Evolutionary conservation across 371 early-diverging fungal species (phyloP).

Genomic region (Quaeritorhiza haematococci): DNA sequence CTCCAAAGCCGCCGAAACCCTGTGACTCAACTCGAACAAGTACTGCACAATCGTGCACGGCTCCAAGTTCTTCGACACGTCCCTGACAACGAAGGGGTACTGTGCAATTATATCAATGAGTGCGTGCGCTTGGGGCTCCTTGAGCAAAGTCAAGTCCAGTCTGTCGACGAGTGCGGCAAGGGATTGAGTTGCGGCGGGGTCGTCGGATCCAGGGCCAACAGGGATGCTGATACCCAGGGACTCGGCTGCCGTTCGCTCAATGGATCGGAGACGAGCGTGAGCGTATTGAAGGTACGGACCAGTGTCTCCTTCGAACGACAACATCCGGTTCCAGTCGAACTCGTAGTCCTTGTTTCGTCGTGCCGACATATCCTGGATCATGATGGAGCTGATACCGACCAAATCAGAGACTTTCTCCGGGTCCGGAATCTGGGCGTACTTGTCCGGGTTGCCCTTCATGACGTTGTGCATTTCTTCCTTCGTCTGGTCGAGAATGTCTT

Average conservation of each 20-base stretch:
- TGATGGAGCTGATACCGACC: constrained; percentile 79
- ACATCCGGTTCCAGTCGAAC: constrained; percentile 94
- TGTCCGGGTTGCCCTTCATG: constrained; percentile 86
- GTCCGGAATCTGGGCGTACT: constrained; percentile 80
- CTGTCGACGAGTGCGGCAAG: too few species aligned
- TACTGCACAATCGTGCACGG: constrained; percentile 93
- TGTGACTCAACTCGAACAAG: constrained; percentile 80
- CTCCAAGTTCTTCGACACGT: constrained; percentile 61
- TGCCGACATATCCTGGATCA: constrained; percentile 95
- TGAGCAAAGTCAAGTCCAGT: constrained; percentile 44
- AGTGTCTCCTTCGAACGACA: constrained; percentile 97
- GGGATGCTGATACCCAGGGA: too few species aligned
- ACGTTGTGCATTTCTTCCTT: constrained; percentile 89
- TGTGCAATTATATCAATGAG: constrained; percentile 79
- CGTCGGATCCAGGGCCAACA: not conserved
- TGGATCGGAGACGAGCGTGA: constrained; percentile 91
- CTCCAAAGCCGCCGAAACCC: constrained; percentile 81
- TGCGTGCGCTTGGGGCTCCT: constrained; percentile 66
- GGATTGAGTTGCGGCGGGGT: not conserved
- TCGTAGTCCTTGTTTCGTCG: constrained; percentile 96
- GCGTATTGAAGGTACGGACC: constrained; percentile 99
- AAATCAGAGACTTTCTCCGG: constrained; percentile 75
- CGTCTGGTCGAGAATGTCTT: constrained; percentile 92
- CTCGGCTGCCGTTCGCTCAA: constrained; percentile 72
- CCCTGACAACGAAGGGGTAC: constrained; percentile 84